Base-by-base conservation (phyloP, 2,329 filamentous ascomycete genomes). In the Sporothrix brasiliensis region DNA sequence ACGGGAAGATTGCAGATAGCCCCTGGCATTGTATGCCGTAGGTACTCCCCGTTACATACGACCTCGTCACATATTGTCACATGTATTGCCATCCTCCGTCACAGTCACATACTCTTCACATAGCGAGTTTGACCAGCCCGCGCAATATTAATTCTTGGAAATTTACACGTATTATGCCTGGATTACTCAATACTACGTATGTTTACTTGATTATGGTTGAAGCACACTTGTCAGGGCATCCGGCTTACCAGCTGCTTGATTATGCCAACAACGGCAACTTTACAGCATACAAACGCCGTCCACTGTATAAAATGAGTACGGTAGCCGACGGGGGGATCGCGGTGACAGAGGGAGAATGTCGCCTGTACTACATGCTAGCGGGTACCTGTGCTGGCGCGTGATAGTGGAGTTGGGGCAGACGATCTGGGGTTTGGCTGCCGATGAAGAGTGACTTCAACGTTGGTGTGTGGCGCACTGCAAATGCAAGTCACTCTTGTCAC, bases 361-460 rank as follows among this genome's bases (percentile, higher is more conserved):
- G 56, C 19, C 56, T 27, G 60, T 27, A 44, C 27, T 1, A 30
- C 27, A 34, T 7, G 4, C 34, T 34, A 34, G 34, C 34, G 34
- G 34, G 34, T 9, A 21, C 41, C 41, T 21, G 39, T 61, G 39
- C 58, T 39, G 61, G 58, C 58, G 58, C 58, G 58, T 63, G 58
- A 63, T 47, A 47, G 58, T 63, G 58, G 58, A 63, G 39, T 63
- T 63, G 58, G 58, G 39, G 39, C 58, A 63, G 21, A 30, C 27
- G 27, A 27, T 47, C 58, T 63, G 58, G 58, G 58, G 39, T 34
- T 16, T n/a, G 3, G 49, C n/a, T 13, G 13, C 24, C 27, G 39
- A 5, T 14, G 39, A 14, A 21, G 6, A 47, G 58, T 63, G 58
- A 63, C 58, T 47, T 63, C 21, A 0, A 14, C 19, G 47, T 19